phyloP scores from a whole-genome alignment of 2,329 filamentous ascomycete species.

The Berkeleyomyces basicola region DNA sequence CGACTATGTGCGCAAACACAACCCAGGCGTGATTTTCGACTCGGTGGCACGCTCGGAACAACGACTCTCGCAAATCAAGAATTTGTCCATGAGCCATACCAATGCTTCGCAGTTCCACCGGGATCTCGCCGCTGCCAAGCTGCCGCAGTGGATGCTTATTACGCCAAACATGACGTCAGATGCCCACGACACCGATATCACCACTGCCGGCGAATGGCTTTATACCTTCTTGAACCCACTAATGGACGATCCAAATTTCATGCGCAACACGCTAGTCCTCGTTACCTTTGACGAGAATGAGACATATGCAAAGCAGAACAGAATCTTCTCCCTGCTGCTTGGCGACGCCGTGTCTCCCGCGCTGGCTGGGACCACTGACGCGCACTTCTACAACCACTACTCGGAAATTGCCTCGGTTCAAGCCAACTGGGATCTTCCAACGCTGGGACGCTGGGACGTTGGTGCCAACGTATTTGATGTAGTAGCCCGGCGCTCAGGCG shows the following conservation, averaged over 20 bases:
- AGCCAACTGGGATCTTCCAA: slow-evolving; percentile 54
- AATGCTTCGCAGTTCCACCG: slow-evolving; percentile 42
- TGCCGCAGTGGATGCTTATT: slow-evolving; percentile 59
- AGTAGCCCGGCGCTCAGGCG: slow-evolving; percentile 45
- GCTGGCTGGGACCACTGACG: slow-evolving; percentile 52
- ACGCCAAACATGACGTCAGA: slow-evolving; percentile 63
- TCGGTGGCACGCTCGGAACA: slow-evolving; percentile 40
- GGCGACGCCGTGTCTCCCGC: slow-evolving; percentile 53
- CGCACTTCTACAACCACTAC: slow-evolving; percentile 58
- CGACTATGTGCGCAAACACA: slow-evolving; percentile 74
- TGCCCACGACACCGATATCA: slow-evolving; percentile 58
- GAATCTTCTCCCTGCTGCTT: slow-evolving; percentile 52
- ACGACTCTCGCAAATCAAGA: slow-evolving; percentile 56
- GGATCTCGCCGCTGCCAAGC: slow-evolving; percentile 43
- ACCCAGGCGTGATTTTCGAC: slow-evolving; percentile 49
- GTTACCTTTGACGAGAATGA: slow-evolving; percentile 70
- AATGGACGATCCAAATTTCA: slow-evolving; percentile 51
- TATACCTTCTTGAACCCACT: slow-evolving; percentile 53
- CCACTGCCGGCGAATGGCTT: slow-evolving; percentile 51
- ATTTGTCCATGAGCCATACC: slow-evolving; percentile 31
- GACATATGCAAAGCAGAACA: slow-evolving; percentile 50
- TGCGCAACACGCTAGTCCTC: slow-evolving; percentile 57
- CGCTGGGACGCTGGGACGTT: slow-evolving; percentile 55
- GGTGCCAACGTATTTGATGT: slow-evolving; percentile 52
- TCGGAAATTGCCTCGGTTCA: slow-evolving; percentile 48